A percentile compares a stretch with the other conserved stretches of the same genome.
phyloP scores from a whole-genome alignment of 2,329 filamentous ascomycete genomes.

The Nannizzia gypsea region DNA sequence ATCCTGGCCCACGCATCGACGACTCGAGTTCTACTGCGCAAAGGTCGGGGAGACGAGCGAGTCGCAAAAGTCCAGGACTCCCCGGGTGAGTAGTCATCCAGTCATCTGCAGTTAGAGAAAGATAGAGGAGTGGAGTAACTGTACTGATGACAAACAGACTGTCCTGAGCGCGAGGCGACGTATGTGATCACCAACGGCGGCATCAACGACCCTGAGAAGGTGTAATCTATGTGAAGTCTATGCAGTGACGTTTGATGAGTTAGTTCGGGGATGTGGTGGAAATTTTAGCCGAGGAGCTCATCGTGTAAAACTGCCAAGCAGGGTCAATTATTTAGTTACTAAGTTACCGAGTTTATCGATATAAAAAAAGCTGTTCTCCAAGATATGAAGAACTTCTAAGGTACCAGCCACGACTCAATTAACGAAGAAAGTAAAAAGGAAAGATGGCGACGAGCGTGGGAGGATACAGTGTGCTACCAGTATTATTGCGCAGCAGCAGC shows the following conservation, averaged over 20 bases:
- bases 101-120: too few relatives aligned
- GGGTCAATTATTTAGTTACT: too few relatives aligned
- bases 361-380: not conserved
- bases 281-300: not conserved
- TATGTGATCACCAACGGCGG: conserved; percentile 60
- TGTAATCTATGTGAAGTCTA: conserved; percentile 22
- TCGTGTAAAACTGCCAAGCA: not conserved
- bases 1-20: conserved; percentile 58
- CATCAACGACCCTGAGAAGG: conserved; percentile 56
- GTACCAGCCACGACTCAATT: not conserved
- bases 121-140: not conserved
- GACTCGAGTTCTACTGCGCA: conserved; percentile 54
- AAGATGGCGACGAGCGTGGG: conserved; percentile 28
- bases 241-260: too few relatives aligned
- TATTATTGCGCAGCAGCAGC: conserved; percentile 44
- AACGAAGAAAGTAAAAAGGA: conserved; percentile 7
- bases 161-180: conserved; percentile 56
- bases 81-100: conserved; percentile 42
- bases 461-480: conserved; percentile 58
- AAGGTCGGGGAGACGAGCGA: conserved; percentile 57
- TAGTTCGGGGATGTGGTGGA: too few relatives aligned
- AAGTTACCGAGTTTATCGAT: not conserved
- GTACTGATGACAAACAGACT: conserved; percentile 38
- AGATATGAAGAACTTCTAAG: not conserved
- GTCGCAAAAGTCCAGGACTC: conserved; percentile 59